These are phyloP conservation scores for Fusarium sublunatum DNA, from an alignment of 2,329 filamentous ascomycete species.

Conservation along the genomic window DNA sequence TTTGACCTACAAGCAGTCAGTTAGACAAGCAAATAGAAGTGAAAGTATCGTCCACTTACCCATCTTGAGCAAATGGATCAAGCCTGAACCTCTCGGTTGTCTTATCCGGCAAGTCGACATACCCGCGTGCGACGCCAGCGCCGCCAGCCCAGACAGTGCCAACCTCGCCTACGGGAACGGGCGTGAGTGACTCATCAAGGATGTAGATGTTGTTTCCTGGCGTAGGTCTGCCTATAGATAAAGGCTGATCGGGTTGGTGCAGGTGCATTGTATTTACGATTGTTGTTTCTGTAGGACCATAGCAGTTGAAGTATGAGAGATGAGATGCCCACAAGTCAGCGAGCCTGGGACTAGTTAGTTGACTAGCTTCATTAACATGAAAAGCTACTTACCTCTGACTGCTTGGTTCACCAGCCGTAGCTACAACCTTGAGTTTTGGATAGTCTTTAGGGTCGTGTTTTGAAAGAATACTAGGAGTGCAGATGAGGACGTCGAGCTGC, in stretches of 20 bases:
- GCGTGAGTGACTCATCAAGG: conserved; percentile 58
- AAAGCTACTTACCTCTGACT: conserved; percentile 51
- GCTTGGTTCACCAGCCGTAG: conserved; percentile 66
- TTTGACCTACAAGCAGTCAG: conserved; percentile 35
- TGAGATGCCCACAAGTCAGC: conserved; percentile 65
- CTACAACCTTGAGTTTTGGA: conserved; percentile 63
- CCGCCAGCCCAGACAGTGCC: conserved; percentile 69
- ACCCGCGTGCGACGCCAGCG: conserved; percentile 63
- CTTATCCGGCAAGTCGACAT: conserved; percentile 63
- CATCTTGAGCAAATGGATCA: conserved; percentile 63
- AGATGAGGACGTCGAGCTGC: conserved; percentile 64
- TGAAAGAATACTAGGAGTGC: conserved; percentile 65
- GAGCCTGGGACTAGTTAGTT: conserved; percentile 46
- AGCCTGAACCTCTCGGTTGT: conserved; percentile 61
- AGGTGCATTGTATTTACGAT: conserved; percentile 65
- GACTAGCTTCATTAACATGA: rapidly evolving
- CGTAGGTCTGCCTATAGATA: conserved; percentile 66
- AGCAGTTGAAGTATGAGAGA: conserved; percentile 64
- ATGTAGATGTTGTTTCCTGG: conserved; percentile 69
- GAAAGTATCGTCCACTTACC: conserved; percentile 52
- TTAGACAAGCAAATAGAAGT: neutral
- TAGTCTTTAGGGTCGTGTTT: conserved; percentile 59
- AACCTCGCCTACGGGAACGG: conserved; percentile 59
- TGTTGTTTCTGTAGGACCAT: conserved; percentile 69
- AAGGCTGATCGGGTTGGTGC: conserved; percentile 54